A percentile compares a stretch with the other conserved stretches of the same genome.
These are phyloP conservation scores for Citrullus mucosospermus DNA, from an alignment of 306 rosid genomes.

Conservation along the genomic window DNA sequence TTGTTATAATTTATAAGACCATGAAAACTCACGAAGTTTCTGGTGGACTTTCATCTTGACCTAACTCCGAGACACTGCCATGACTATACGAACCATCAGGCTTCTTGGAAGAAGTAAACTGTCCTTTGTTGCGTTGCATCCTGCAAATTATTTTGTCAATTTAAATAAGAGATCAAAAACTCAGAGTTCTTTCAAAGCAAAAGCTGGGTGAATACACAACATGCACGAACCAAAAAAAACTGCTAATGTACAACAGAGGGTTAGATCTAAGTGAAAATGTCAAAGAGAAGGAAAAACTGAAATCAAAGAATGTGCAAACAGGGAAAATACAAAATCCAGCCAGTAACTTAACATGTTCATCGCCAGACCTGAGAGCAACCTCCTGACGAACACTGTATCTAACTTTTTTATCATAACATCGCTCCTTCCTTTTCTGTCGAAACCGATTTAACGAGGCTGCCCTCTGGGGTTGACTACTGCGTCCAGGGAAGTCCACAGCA, in stretches of 20 bases:
- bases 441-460: slow-evolving; percentile 74
- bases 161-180: not conserved
- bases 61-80: slow-evolving; percentile 54
- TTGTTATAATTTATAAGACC: not conserved
- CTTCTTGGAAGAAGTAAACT: slow-evolving; percentile 79
- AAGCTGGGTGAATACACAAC: not conserved
- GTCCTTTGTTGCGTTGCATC: slow-evolving; percentile 98
- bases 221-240: not conserved
- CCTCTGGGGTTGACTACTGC: slow-evolving; percentile 70
- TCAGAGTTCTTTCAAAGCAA: not conserved
- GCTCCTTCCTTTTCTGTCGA: slow-evolving; percentile 87
- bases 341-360: slow-evolving; percentile 3
- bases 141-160: slow-evolving; percentile 18
- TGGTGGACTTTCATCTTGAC: slow-evolving; percentile 49
- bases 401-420: slow-evolving; percentile 90
- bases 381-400: slow-evolving; percentile 94
- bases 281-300: not conserved
- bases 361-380: slow-evolving; percentile 82
- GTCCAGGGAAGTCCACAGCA: slow-evolving; percentile 36
- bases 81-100: slow-evolving; percentile 62
- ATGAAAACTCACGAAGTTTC: slow-evolving; percentile 66
- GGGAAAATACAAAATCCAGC: slow-evolving; percentile 13
- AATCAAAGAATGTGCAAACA: not conserved
- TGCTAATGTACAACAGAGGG: not conserved
- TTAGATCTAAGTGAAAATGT: not conserved